phyloP scores from a whole-genome alignment of 2,329 filamentous ascomycete genomes.

The Penicillium freii region DNA sequence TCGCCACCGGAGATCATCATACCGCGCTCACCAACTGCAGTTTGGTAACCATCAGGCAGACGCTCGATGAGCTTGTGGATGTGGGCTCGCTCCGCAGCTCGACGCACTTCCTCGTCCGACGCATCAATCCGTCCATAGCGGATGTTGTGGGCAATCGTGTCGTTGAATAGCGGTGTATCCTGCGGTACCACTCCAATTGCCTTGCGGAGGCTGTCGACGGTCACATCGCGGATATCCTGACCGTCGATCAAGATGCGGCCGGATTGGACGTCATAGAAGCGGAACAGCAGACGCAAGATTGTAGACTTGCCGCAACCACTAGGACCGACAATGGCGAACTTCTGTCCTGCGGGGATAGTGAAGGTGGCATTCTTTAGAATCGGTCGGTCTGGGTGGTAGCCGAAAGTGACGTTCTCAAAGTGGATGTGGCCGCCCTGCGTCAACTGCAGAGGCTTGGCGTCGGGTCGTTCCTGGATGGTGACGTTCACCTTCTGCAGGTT shows the following conservation, averaged over 20 bases:
- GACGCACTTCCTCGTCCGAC: constrained; percentile 66
- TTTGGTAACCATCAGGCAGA: constrained; percentile 87
- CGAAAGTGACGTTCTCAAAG: constrained; percentile 94
- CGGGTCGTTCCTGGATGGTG: constrained; percentile 71
- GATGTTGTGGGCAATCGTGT: constrained; percentile 94
- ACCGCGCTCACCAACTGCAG: constrained; percentile 87
- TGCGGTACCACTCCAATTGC: constrained; percentile 95
- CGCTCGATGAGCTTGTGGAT: constrained; percentile 77
- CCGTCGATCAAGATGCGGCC: constrained; percentile 89
- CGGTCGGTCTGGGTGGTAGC: constrained; percentile 80
- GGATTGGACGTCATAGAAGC: constrained; percentile 84
- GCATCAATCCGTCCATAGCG: constrained; percentile 83
- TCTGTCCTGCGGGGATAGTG: constrained; percentile 92
- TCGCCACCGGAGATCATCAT: constrained; percentile 97
- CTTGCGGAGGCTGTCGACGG: constrained; percentile 74
- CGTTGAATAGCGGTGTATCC: constrained; percentile 95
- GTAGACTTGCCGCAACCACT: constrained; percentile 97
- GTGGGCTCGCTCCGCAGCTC: constrained; percentile 76
- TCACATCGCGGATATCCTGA: constrained; percentile 83
- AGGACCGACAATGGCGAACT: constrained; percentile 91
- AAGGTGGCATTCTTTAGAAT: constrained; percentile 82
- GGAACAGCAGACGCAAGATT: constrained; percentile 83
- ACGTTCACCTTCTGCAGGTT: constrained; percentile 96
- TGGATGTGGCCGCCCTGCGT: constrained; percentile 79
- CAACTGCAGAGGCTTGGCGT: constrained; percentile 71